These are phyloP conservation scores for Fusarium ambrosium DNA, from an alignment of 2,329 filamentous ascomycete species.

Conservation along the genomic window DNA sequence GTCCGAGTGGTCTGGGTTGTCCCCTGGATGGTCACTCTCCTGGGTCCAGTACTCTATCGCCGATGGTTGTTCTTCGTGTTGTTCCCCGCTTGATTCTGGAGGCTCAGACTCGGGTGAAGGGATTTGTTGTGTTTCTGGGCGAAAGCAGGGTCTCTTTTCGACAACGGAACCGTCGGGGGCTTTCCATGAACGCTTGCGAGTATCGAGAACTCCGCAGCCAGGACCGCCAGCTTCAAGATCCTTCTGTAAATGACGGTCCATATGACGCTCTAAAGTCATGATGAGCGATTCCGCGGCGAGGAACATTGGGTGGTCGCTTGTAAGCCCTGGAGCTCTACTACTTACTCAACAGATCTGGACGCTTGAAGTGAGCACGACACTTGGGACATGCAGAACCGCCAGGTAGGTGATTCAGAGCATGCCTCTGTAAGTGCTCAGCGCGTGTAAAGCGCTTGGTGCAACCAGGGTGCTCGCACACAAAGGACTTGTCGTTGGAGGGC, in stretches of 20 bases:
- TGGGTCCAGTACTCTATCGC: not conserved
- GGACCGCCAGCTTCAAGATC: conserved; percentile 68
- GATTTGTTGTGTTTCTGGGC: conserved; percentile 14
- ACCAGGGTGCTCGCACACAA: conserved; percentile 57
- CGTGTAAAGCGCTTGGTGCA: conserved; percentile 69
- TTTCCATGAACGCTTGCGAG: conserved; percentile 69
- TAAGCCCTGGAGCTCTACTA: not conserved
- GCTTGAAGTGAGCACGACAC: conserved; percentile 72
- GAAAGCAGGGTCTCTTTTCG: conserved; percentile 51
- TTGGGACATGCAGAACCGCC: conserved; percentile 68
- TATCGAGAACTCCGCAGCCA: conserved; percentile 64
- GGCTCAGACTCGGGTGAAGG: conserved; percentile 19
- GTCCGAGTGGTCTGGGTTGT: not conserved
- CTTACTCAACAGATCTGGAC: conserved; percentile 63
- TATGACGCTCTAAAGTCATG: conserved; percentile 65
- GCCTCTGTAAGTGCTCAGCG: conserved; percentile 70
- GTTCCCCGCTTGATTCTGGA: conserved; percentile 15
- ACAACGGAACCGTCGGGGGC: conserved; percentile 67
- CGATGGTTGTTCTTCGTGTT: conserved; percentile 3
- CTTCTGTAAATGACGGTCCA: conserved; percentile 65
- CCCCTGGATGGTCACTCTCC: not conserved
- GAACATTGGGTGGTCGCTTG: not conserved
- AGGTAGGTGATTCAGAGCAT: conserved; percentile 68
- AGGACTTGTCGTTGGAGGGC: conserved; percentile 32
- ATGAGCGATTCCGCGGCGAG: not conserved